A percentile compares a stretch with the other conserved stretches of the same genome.
Evolutionary conservation across 1,284 basidiomycete genomes (phyloP).

Genomic region (Austroboletus niveus): DNA sequence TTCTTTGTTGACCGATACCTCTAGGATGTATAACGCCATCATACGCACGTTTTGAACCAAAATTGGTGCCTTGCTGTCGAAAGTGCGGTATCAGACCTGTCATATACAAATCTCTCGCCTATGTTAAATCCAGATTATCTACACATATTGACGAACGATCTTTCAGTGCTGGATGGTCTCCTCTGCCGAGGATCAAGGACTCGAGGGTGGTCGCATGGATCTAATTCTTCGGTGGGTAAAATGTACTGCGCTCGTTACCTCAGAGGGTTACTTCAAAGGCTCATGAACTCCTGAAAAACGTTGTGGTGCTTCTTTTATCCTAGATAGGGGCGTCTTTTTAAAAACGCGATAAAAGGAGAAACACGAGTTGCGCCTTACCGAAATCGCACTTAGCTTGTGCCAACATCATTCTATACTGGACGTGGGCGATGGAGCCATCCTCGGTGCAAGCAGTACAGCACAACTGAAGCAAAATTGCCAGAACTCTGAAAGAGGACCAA

Average conservation of each 20-base stretch:
- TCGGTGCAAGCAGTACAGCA: conserved; percentile 39
- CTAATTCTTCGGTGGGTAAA: conserved; percentile 28
- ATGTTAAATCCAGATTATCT: neutral
- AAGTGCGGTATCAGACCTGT: conserved; percentile 55
- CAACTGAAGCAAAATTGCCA: conserved; percentile 39
- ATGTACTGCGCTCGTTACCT: conserved; percentile 48
- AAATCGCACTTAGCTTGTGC: conserved; percentile 48
- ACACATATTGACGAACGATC: neutral
- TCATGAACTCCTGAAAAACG: conserved; percentile 39
- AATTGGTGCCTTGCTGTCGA: conserved; percentile 55
- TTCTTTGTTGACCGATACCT: neutral
- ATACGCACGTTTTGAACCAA: conserved; percentile 51
- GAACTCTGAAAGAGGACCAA: conserved; percentile 48
- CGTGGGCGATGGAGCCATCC: conserved; percentile 40
- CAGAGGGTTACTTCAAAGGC: conserved; percentile 46
- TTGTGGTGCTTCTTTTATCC: conserved; percentile 29
- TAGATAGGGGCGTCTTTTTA: neutral
- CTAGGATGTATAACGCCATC: conserved; percentile 52
- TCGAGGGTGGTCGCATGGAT: conserved; percentile 39
- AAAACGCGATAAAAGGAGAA: conserved; percentile 30
- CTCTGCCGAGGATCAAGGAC: conserved; percentile 26
- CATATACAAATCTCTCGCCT: conserved; percentile 39
- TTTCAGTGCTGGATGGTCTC: conserved; percentile 25
- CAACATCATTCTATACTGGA: conserved; percentile 47
- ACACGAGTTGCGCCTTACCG: conserved; percentile 40